Conservation (phyloP, 164 flowering plant species). For the grape (Vitis vinifera) region ASM3070453v1 NC_081816.1:22602001-22602500, state of each 20-base stretch:
- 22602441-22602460: no score
- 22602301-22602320: conserved; percentile 15
- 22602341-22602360: conserved; percentile 30
- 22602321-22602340: conserved; percentile 29
- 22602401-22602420: neutral
- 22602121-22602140: neutral
- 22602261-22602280: conserved; percentile 29
- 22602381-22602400: neutral
- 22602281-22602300: conserved; percentile 21
- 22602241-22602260: conserved; percentile 26
- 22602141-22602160: neutral
- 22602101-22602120: no score
- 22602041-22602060: no score
- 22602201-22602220: conserved; percentile 36
- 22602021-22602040: no score
- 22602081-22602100: neutral
- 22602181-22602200: conserved; percentile 35
- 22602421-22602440: no score
- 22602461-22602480: no score
- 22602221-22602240: conserved; percentile 30
- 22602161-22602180: neutral
- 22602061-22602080: no score
- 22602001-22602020: no score
- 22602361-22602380: neutral
- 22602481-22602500: neutral